These are phyloP conservation scores for Kodamaea nitidulidarum DNA, from an alignment of 805 yeast genomes.

Conservation along the genomic window DNA sequence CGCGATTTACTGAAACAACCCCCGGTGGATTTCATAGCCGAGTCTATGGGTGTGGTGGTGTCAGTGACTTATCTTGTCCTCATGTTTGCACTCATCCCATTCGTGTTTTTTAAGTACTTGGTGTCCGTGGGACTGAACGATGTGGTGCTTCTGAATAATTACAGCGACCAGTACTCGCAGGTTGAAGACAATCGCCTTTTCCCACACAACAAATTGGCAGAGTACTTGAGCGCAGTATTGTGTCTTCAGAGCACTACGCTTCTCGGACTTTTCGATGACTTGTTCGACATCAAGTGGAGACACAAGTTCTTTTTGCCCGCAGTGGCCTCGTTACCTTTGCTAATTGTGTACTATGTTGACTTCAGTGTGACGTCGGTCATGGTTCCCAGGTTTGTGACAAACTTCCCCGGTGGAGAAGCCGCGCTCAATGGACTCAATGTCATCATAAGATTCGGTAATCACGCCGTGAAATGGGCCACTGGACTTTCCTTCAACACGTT, in stretches of 20 bases:
- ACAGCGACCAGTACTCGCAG: conserved; percentile 32
- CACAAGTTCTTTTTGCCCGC: conserved; percentile 96
- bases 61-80: conserved; percentile 76
- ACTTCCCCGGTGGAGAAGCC: conserved; percentile 26
- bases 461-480: conserved; percentile 27
- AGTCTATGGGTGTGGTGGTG: conserved; percentile 86
- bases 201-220: conserved; percentile 80
- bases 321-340: conserved; percentile 84
- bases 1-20: conserved; percentile 75
- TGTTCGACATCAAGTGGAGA: conserved; percentile 95
- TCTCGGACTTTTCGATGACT: conserved; percentile 88
- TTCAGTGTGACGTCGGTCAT: conserved; percentile 87
- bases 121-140: conserved; percentile 44
- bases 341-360: conserved; percentile 89
- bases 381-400: conserved; percentile 65
- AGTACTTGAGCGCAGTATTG: conserved; percentile 78
- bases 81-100: conserved; percentile 84
- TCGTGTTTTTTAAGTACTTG: conserved; percentile 72
- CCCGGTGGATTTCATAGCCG: conserved; percentile 69
- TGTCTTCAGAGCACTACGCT: conserved; percentile 80
- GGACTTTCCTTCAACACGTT: conserved; percentile 39
- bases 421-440: conserved; percentile 18
- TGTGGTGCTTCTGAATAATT: conserved; percentile 27
- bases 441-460: conserved; percentile 28
- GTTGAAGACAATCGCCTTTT: conserved; percentile 41